Evolutionary conservation across 768 basidiomycete genomes (phyloP).

Genomic region (Rhodotorula babjevae): DNA sequence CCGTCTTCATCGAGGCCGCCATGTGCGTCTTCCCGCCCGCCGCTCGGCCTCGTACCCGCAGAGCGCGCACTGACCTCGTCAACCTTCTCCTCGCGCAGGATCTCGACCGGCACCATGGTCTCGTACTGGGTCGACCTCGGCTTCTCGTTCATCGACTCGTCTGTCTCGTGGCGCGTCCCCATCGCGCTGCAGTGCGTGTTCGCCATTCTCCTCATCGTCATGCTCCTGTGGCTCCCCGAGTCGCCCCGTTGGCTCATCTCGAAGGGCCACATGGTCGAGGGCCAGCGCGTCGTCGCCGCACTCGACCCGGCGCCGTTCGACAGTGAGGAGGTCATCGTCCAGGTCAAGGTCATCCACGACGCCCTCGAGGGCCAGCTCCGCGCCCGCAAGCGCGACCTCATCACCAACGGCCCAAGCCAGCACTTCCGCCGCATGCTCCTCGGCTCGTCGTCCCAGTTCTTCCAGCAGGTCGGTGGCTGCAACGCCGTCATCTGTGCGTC

Average conservation of each 20-base stretch:
- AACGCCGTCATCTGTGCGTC: conserved; percentile 49
- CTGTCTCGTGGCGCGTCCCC: conserved; percentile 51
- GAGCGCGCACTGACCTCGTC: too few relatives aligned
- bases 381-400: conserved; percentile 33
- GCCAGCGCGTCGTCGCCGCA: conserved; percentile 34
- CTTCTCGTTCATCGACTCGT: conserved; percentile 46
- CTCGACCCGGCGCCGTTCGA: conserved; percentile 25
- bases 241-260: conserved; percentile 23
- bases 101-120: conserved; percentile 62
- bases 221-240: background rate
- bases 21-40: conserved; percentile 14
- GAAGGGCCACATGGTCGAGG: conserved; percentile 24
- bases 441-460: conserved; percentile 60
- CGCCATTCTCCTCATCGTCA: conserved; percentile 45
- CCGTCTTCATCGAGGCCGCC: conserved; percentile 58
- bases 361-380: conserved; percentile 23
- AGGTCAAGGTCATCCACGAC: conserved; percentile 1
- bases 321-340: conserved; percentile 15
- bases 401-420: conserved; percentile 48
- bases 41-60: too few relatives aligned
- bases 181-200: conserved; percentile 53
- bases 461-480: conserved; percentile 67
- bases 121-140: conserved; percentile 56
- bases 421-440: conserved; percentile 60
- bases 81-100: conserved; percentile 36